phyloP scores from a whole-genome alignment of 441 rosid genomes.

The Francoa sonchifolia region DNA sequence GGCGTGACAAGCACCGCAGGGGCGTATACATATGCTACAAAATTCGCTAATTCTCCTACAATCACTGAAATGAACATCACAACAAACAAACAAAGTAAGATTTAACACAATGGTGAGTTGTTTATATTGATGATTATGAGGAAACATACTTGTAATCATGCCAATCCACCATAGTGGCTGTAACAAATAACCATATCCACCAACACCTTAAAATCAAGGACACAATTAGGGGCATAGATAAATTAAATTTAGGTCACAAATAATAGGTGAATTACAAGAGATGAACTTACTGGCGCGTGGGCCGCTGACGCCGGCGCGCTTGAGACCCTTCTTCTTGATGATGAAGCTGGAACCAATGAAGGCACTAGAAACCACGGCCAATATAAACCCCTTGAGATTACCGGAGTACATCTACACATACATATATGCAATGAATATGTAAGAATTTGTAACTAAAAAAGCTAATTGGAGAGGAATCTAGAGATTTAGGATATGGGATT shows the following conservation, averaged over 20 bases:
- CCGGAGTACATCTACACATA: conserved; percentile 33
- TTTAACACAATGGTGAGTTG: background rate
- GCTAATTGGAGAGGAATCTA: too few species aligned
- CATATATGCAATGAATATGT: too few species aligned
- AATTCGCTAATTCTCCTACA: conserved; percentile 58
- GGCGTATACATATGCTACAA: conserved; percentile 54
- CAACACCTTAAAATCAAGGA: conserved; percentile 25
- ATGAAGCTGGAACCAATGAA: conserved; percentile 63
- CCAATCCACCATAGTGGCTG: conserved; percentile 79
- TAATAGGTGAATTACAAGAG: background rate
- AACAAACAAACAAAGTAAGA: background rate
- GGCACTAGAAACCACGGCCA: conserved; percentile 50
- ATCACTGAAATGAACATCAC: conserved; percentile 28
- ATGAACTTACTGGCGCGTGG: conserved; percentile 34
- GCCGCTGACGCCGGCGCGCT: conserved; percentile 36
- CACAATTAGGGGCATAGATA: background rate
- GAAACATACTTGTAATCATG: conserved; percentile 57
- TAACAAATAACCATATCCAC: conserved; percentile 54
- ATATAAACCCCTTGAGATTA: conserved; percentile 44
- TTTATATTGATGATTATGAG: too few species aligned
- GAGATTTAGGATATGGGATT: too few species aligned
- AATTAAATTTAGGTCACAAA: background rate
- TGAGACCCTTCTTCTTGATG: conserved; percentile 55
- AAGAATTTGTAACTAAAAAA: too few species aligned
- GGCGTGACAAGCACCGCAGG: conserved; percentile 69